These are phyloP conservation scores for Clavispora vitiphila DNA, from an alignment of 805 yeast genomes.

Conservation along the genomic window DNA sequence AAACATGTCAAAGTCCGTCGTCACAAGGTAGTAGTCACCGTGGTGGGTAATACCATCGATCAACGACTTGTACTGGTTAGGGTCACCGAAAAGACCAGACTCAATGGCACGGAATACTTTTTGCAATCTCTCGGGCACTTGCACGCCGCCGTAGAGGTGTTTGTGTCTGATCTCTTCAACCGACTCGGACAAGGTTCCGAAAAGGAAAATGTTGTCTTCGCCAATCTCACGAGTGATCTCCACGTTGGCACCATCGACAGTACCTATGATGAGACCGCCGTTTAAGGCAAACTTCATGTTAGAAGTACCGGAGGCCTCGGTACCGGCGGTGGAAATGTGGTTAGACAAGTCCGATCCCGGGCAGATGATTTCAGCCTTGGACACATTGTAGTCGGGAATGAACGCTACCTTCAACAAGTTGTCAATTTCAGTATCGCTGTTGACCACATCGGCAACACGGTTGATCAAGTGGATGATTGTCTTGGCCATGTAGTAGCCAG, in stretches of 20 bases:
- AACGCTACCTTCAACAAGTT: conserved; percentile 80
- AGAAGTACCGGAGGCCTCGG: conserved; percentile 94
- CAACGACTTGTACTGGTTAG: conserved; percentile 60
- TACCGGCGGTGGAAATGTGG: conserved; percentile 95
- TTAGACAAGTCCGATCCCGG: conserved; percentile 90
- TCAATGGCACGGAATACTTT: conserved; percentile 65
- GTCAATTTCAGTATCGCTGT: conserved; percentile 68
- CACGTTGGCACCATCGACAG: conserved; percentile 96
- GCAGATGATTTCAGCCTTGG: conserved; percentile 85
- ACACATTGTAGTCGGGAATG: conserved; percentile 88
- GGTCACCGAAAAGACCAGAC: conserved; percentile 66
- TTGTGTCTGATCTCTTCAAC: conserved; percentile 80
- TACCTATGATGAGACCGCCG: conserved; percentile 92
- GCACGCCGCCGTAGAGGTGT: conserved; percentile 58
- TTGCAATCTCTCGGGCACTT: conserved; percentile 54
- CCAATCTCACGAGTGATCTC: conserved; percentile 93
- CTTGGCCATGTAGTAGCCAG: conserved; percentile 96
- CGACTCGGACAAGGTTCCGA: conserved; percentile 85
- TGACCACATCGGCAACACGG: conserved; percentile 74
- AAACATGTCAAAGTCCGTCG: conserved; percentile 86
- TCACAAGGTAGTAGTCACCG: conserved; percentile 82
- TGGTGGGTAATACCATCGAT: conserved; percentile 65
- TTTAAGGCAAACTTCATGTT: conserved; percentile 93
- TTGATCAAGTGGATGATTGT: conserved; percentile 81
- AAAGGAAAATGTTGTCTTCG: conserved; percentile 85